phyloP scores from a whole-genome alignment of 1,139 yeast species.

The Blastobotrys indianensis region DNA sequence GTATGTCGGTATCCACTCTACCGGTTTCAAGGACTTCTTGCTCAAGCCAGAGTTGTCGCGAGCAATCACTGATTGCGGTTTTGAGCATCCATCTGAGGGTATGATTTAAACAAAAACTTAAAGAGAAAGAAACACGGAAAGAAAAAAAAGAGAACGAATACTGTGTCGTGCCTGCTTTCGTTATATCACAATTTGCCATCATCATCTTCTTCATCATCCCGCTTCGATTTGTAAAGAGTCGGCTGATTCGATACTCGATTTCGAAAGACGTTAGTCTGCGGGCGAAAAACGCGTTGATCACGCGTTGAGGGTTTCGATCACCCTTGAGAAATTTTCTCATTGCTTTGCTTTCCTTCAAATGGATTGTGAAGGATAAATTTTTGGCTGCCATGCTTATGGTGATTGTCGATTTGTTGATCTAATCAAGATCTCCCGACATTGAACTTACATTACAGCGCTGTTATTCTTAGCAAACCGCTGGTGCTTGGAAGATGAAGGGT shows the following conservation, averaged over 20 bases:
- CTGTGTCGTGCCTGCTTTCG: too few species aligned
- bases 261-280: neutral
- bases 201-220: too few species aligned
- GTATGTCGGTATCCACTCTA: slow-evolving; percentile 95
- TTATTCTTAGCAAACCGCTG: neutral
- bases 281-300: neutral
- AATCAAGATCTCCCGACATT: too few species aligned
- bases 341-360: too few species aligned
- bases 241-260: neutral
- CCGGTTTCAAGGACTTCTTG: slow-evolving; percentile 96
- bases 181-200: too few species aligned
- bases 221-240: too few species aligned
- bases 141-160: neutral
- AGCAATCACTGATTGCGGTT: slow-evolving; percentile 98
- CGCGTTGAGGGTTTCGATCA: neutral
- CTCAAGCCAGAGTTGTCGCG: slow-evolving; percentile 94
- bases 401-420: too few species aligned
- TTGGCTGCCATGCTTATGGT: too few species aligned
- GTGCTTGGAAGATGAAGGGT: too few species aligned
- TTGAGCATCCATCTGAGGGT: slow-evolving; percentile 99
- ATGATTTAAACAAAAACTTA: neutral
- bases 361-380: too few species aligned
- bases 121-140: neutral
- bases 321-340: too few species aligned
- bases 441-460: too few species aligned